A percentile compares a stretch with the other conserved stretches of the same genome.
These are phyloP conservation scores for Sphaerosporella brunnea DNA, from an alignment of 495 filamentous ascomycete genomes.

Conservation along the genomic window DNA sequence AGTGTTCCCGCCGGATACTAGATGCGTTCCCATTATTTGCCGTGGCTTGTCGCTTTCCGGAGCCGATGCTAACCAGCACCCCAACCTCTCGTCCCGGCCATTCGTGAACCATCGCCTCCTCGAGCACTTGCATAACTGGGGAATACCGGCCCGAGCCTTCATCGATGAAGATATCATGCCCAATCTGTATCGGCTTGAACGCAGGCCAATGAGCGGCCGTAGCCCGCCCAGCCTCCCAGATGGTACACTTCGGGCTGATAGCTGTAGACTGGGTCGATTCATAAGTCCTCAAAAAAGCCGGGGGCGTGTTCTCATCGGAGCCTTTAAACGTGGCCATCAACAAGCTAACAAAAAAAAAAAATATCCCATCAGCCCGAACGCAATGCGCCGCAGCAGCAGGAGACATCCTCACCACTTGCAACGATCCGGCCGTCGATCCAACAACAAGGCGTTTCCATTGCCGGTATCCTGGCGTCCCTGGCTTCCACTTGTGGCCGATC, in stretches of 20 bases:
- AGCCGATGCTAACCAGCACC: slow-evolving; percentile 80
- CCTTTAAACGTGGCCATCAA: slow-evolving; percentile 73
- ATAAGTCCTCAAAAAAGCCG: slow-evolving; percentile 74
- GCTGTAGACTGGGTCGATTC: slow-evolving; percentile 78
- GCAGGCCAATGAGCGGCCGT: slow-evolving; percentile 79
- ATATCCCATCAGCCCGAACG: no score
- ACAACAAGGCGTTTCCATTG: neutral
- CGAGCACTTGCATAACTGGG: slow-evolving; percentile 64
- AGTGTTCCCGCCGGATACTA: slow-evolving; percentile 36
- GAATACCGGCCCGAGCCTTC: slow-evolving; percentile 88
- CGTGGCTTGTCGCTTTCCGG: slow-evolving; percentile 42
- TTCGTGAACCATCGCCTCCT: slow-evolving; percentile 83
- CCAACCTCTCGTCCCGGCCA: slow-evolving; percentile 90
- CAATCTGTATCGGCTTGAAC: slow-evolving; percentile 91
- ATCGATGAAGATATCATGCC: slow-evolving; percentile 81
- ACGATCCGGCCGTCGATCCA: neutral
- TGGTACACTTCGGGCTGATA: slow-evolving; percentile 70
- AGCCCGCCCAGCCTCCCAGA: slow-evolving; percentile 91
- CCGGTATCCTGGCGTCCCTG: neutral
- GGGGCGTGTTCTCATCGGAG: slow-evolving; percentile 41
- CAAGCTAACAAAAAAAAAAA: neutral
- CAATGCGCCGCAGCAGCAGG: no score
- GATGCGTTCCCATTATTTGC: neutral
- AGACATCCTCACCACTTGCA: neutral
- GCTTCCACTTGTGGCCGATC: neutral